Evolutionary conservation across 2,329 filamentous ascomycete genomes (phyloP), one percentile per base, ranked within the genome.

Genomic region (Grosmannia serpens): DNA sequence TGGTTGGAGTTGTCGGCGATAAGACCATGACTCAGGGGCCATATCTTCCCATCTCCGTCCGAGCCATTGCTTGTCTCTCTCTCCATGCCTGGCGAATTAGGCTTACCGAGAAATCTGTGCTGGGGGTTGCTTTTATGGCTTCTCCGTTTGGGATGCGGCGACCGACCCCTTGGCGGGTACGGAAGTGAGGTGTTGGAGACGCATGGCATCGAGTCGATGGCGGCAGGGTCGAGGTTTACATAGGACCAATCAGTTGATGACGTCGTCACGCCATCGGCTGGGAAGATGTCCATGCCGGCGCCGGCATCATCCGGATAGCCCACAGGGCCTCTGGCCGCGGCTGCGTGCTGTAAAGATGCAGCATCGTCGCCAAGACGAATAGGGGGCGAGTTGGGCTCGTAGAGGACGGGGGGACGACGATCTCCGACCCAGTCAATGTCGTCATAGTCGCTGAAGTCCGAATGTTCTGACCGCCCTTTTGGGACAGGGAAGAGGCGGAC

Each of bases 401-500:
- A 61, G 24, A 53, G 62, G 60, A 38, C 65, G 61, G 58, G 53
- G 2, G 38, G 57, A 22, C 65, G 50, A 1, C 44, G 46, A 20
- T 65, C 38, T 41, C 13, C 7, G 47, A 24, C 15, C 56, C 58
- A 47, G 35, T 52, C 60, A 7, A 68, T 65, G 13, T 65, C 64
- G 17, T 70, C 69, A 26, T 68, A 63, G 5, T 66, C 63, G 2
- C 57, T 62, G 26, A 72, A 66, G 9, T 58, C 53, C 3, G 53
- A 56, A 7, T 33, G 51, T 2, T 68, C 64, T 6, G 64, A 61
- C 11, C 68, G 67, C 29, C 67, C 60, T 13, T 65, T 62, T 1
- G 52, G 61, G 15, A 71, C 65, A 9, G 89, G 89, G 62, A 95
- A 94, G 64, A 84, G 74, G 1, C 72, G 70, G 17, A 95, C 75